These are phyloP conservation scores for Paramecium tetraurelia DNA, from an alignment of 73 alveolate genomes.

Conservation along the genomic window DNA sequence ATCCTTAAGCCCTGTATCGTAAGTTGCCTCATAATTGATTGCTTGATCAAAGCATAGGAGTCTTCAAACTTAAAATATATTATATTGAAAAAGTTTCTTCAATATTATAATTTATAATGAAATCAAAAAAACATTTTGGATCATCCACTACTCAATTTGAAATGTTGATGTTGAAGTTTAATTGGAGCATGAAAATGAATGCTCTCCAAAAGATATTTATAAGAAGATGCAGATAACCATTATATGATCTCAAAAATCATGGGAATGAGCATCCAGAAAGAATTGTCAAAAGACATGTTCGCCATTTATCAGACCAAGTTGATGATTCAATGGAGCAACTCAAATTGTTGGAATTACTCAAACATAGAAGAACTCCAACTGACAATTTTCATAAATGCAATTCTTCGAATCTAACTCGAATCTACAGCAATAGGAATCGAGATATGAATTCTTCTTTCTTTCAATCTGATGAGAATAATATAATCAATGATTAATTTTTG, in stretches of 20 bases:
- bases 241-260: neutral
- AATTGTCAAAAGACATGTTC: neutral
- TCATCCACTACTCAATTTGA: neutral
- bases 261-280: neutral
- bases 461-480: neutral
- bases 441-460: neutral
- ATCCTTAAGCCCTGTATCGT: neutral
- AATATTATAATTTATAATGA: neutral
- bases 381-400: neutral
- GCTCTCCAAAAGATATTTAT: neutral
- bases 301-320: neutral
- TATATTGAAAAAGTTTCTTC: neutral
- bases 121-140: neutral
- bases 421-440: neutral
- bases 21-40: neutral
- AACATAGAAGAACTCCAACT: neutral
- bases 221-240: neutral
- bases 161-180: neutral
- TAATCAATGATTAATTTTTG: neutral
- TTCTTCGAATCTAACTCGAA: neutral
- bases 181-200: conserved; percentile 6
- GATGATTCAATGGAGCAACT: neutral
- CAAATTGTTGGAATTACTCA: neutral
- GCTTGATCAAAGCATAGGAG: neutral
- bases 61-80: neutral